Percentiles rank a stretch among this genome's conserved stretches.
These are phyloP conservation scores for Penicillium janthinellum DNA, from an alignment of 2,329 filamentous ascomycete species.

Conservation along the genomic window DNA sequence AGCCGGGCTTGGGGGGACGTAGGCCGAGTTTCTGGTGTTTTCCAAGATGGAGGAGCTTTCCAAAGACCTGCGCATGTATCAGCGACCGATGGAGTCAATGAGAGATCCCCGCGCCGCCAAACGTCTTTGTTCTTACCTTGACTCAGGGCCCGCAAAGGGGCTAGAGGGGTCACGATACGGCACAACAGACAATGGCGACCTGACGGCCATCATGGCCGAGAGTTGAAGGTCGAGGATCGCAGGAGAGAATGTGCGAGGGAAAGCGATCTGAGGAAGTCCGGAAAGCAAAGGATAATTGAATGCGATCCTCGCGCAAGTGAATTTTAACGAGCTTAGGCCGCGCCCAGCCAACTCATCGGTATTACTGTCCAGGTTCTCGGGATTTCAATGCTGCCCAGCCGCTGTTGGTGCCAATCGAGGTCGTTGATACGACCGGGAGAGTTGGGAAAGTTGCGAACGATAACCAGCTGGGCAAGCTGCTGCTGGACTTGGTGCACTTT, in stretches of 20 bases:
- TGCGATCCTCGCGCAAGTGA: slow-evolving; percentile 12
- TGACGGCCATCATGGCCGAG: slow-evolving; percentile 33
- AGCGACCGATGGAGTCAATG: not conserved
- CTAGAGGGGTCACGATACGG: slow-evolving; percentile 22
- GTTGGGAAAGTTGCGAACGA: not conserved
- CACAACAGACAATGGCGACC: slow-evolving; percentile 31
- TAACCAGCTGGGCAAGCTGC: not conserved
- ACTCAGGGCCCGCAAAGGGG: slow-evolving; percentile 18
- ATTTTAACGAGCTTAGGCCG: slow-evolving; percentile 15
- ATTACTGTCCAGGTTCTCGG: not conserved
- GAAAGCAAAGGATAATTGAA: not conserved
- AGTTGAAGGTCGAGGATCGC: not conserved
- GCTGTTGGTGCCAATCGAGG: slow-evolving; percentile 15
- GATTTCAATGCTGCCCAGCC: not conserved
- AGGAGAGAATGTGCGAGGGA: slow-evolving; percentile 5
- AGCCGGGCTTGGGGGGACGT: slow-evolving; percentile 3
- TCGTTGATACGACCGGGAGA: slow-evolving; percentile 10
- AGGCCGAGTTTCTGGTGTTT: slow-evolving; percentile 9
- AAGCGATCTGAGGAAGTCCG: not conserved
- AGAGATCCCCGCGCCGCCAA: not conserved
- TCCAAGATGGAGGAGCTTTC: slow-evolving; percentile 9
- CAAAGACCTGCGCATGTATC: slow-evolving; percentile 19
- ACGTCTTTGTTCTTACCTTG: slow-evolving; percentile 23
- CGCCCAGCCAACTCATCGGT: slow-evolving; percentile 3
- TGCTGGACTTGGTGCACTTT: not conserved